Base-by-base conservation (phyloP, 78 protist genomes). In the Creolimax fragrantissima region DNA sequence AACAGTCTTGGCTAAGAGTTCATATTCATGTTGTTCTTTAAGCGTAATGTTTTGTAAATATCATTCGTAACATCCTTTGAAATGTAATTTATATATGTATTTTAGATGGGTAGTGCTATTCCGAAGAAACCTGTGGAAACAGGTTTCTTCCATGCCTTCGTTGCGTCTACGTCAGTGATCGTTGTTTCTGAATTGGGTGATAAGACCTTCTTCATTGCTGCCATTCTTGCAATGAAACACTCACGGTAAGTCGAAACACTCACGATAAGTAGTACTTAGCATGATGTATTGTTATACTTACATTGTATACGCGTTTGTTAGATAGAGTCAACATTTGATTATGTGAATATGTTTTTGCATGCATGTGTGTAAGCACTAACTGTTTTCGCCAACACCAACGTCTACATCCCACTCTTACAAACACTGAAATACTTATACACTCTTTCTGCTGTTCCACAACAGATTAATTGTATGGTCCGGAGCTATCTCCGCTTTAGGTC, bases 171-270 rank as follows among this genome's bases (percentile, higher is more conserved):
- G 3, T 88, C 94, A 41, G 83, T 95, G 89, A 95, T 93, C 35
- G 3, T 95, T 32, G 98, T 93, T 66, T 45, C 95, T 0, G 98
- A 96, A 89, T 42, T 96, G 6, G 98, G 98, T 5, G 98, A 96
- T 89, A 96, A 96, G 93, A 96, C 98, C 24, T 96, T 96, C 93
- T 95, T 96, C 92, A 95, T 96, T 47, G 98, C 98, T 3, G 93
- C 93, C 88, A 84, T 95, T 47, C 35, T 95, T 89, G 95, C 96
- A 47, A 95, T 95, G 96, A 44, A 90, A 44, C 91, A 81, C 24
- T 11, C 86, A n/a, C 43, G 83, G 88, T 89, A 47, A 11, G 41
- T 42, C 39, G 5, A 5, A 7, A 5, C 3, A 3, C n/a, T n/a
- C 11, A 32, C 11, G 17, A 41, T 35, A 41, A 41, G 24, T 85